Percentiles rank a stretch among this genome's conserved stretches.
These are phyloP conservation scores for Talaromyces pinophilus DNA, from an alignment of 2,329 filamentous ascomycete genomes.

Conservation along the genomic window DNA sequence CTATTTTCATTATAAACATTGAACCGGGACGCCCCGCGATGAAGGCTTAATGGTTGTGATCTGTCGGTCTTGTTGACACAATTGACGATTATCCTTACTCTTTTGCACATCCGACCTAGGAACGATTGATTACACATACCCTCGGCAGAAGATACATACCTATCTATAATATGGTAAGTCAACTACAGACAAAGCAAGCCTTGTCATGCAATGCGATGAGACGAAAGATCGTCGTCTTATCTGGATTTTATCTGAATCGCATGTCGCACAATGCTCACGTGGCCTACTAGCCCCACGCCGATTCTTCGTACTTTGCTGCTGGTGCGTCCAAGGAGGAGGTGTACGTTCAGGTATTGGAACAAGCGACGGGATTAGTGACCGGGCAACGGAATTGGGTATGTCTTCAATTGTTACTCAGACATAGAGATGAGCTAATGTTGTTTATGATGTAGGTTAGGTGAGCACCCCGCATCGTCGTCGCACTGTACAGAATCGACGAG, in stretches of 20 bases:
- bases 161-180: slow-evolving; percentile 2
- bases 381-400: slow-evolving; percentile 52
- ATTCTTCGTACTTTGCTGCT: slow-evolving; percentile 47
- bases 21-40: background rate
- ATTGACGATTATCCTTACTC: background rate
- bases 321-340: slow-evolving; percentile 44
- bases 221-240: background rate
- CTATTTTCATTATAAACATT: background rate
- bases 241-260: background rate
- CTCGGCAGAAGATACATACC: background rate
- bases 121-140: background rate
- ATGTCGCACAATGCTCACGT: slow-evolving; percentile 21
- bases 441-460: slow-evolving; percentile 34
- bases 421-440: background rate
- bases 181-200: background rate
- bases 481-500: background rate
- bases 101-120: background rate
- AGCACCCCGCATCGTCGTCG: slow-evolving; percentile 16
- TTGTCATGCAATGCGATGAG: background rate
- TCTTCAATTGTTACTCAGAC: background rate
- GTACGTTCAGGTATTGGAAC: slow-evolving; percentile 45
- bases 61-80: background rate
- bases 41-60: background rate
- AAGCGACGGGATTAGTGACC: slow-evolving; percentile 41
- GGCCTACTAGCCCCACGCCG: slow-evolving; percentile 47